Conservation (phyloP, 257 asterid genomes). For the Rauvolfia tetraphylla region DNA sequence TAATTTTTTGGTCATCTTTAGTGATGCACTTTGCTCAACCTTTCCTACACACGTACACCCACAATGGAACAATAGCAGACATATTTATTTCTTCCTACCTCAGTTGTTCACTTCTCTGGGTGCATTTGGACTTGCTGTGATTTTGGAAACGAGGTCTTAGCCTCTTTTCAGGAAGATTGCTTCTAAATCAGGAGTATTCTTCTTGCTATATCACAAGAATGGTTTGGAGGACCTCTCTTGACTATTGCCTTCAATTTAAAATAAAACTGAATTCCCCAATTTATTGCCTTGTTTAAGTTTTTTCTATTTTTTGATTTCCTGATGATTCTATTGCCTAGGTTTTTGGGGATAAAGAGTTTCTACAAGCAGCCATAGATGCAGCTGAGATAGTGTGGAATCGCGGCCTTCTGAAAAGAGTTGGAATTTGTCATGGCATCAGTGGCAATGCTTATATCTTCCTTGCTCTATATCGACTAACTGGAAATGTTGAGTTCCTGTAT, state of each 20-base stretch:
- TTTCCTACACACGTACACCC: not conserved
- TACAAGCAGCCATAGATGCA: slow-evolving; percentile 71
- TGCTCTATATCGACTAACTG: slow-evolving; percentile 66
- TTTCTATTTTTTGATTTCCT: not conserved
- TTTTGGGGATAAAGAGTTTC: slow-evolving; percentile 50
- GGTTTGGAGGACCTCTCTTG: not conserved
- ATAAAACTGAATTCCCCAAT: not conserved
- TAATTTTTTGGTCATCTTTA: not conserved
- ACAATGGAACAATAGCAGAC: not conserved
- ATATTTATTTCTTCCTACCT: not conserved
- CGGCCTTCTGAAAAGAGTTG: slow-evolving; percentile 68
- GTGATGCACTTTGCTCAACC: not conserved
- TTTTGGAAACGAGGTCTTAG: not conserved
- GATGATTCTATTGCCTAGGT: slow-evolving; percentile 32
- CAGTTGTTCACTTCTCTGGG: not conserved
- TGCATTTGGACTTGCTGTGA: not conserved
- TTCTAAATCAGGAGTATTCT: not conserved
- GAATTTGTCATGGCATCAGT: slow-evolving; percentile 77
- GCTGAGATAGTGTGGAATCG: slow-evolving; percentile 83
- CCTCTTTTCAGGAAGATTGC: not conserved
- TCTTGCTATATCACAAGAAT: not conserved
- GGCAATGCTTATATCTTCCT: slow-evolving; percentile 72
- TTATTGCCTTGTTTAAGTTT: not conserved
- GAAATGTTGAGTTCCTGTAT: slow-evolving; percentile 48
- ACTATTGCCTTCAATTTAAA: not conserved